These are phyloP conservation scores for Cystobasidium pallidum DNA, from an alignment of 1,284 basidiomycete species.

Conservation along the genomic window DNA sequence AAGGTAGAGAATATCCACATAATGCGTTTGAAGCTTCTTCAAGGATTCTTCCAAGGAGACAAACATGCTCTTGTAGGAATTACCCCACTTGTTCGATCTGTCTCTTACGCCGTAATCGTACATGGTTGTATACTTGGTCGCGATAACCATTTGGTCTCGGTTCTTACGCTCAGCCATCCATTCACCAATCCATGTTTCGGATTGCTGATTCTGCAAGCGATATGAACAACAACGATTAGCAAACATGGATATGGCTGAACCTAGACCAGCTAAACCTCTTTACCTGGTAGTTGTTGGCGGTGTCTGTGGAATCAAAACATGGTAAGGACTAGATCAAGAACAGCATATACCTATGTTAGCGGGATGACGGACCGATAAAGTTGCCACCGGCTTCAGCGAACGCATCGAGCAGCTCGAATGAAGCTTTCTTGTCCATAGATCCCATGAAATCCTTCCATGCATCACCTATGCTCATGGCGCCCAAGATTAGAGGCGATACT, in stretches of 20 bases:
- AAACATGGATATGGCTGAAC: no score
- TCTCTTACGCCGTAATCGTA: slow-evolving; percentile 45
- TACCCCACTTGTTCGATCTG: slow-evolving; percentile 60
- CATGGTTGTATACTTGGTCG: slow-evolving; percentile 63
- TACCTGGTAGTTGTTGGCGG: slow-evolving; percentile 28
- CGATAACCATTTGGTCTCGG: slow-evolving; percentile 63
- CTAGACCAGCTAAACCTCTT: no score
- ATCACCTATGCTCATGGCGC: slow-evolving; percentile 62
- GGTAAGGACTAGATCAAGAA: not conserved
- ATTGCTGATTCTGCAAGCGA: slow-evolving; percentile 55
- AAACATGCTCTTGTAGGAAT: slow-evolving; percentile 61
- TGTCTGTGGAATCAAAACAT: slow-evolving; percentile 1
- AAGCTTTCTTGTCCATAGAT: slow-evolving; percentile 32
- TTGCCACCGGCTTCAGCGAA: slow-evolving; percentile 54
- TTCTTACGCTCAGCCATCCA: slow-evolving; percentile 63
- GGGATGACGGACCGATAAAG: slow-evolving; percentile 51
- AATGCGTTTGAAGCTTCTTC: slow-evolving; percentile 65
- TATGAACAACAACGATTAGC: not conserved
- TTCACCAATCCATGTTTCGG: slow-evolving; percentile 64
- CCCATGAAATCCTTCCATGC: slow-evolving; percentile 27
- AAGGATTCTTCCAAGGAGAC: slow-evolving; percentile 60
- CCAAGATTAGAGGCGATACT: slow-evolving; percentile 62
- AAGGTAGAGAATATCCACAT: slow-evolving; percentile 60
- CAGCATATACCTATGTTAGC: not conserved
- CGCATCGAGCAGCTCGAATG: slow-evolving; percentile 39